phyloP scores from a whole-genome alignment of 2,329 filamentous ascomycete species.

The Cryoendolithus antarcticus region DNA sequence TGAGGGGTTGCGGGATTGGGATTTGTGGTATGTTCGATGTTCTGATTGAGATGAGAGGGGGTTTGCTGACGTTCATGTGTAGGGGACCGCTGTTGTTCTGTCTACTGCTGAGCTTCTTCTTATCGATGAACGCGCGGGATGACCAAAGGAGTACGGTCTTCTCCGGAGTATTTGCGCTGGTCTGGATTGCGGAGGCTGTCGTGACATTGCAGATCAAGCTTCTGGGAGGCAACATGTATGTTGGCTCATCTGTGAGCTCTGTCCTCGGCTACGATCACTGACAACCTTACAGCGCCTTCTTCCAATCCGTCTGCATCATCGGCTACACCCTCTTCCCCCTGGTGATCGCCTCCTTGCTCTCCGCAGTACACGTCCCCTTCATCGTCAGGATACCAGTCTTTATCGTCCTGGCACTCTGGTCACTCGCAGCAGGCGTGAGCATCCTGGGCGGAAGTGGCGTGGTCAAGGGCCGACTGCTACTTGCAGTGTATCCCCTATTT shows the following conservation, averaged over 20 bases:
- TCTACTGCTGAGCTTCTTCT: constrained; percentile 70
- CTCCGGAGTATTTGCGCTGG: constrained; percentile 88
- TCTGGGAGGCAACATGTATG: constrained; percentile 91
- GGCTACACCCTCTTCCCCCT: constrained; percentile 96
- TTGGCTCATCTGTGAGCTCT: constrained; percentile 14
- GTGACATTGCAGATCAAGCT: constrained; percentile 98
- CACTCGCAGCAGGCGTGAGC: constrained; percentile 85
- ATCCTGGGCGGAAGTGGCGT: constrained; percentile 93
- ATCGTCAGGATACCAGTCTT: constrained; percentile 86
- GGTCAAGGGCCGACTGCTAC: constrained; percentile 81
- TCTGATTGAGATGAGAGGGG: not conserved
- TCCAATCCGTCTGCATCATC: constrained; percentile 95
- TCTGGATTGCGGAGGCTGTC: constrained; percentile 93
- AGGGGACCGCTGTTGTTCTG: constrained; percentile 92
- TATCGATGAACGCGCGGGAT: constrained; percentile 67
- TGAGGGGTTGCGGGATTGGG: constrained; percentile 87
- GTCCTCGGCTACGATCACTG: constrained; percentile 13
- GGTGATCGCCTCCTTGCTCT: constrained; percentile 82
- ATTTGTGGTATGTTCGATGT: constrained; percentile 55
- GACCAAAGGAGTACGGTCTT: constrained; percentile 84
- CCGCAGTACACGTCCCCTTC: constrained; percentile 64
- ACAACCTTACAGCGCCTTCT: constrained; percentile 62
- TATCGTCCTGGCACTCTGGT: constrained; percentile 78
- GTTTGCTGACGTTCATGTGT: constrained; percentile 10
- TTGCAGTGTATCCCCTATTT: constrained; percentile 92